Percentiles rank a stretch among this genome's conserved stretches.
phyloP scores from a whole-genome alignment of 371 early-diverging fungal genomes.

The Umbelopsis sp. region DNA sequence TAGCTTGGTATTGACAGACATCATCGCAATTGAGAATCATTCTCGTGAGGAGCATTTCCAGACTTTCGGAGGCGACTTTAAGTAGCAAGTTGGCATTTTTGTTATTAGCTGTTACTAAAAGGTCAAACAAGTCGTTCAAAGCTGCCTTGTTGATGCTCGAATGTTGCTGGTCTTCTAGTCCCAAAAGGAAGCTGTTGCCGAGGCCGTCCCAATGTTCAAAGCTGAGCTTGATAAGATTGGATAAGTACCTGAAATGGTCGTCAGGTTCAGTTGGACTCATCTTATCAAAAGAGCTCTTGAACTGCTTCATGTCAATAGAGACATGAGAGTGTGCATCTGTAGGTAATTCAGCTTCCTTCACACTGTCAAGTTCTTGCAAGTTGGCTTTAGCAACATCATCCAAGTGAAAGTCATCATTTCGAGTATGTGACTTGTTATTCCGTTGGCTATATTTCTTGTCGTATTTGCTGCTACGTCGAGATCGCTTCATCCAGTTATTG shows the following conservation, averaged over 20 bases:
- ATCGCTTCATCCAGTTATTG: conserved; percentile 1
- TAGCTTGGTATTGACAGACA: not conserved
- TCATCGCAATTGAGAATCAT: conserved; percentile 42
- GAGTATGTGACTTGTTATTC: not conserved
- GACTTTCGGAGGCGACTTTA: conserved; percentile 39
- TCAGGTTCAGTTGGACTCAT: conserved; percentile 1
- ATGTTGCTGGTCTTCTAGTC: not conserved
- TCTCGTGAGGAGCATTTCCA: conserved; percentile 44
- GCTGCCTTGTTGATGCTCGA: conserved; percentile 1
- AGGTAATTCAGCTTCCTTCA: not conserved
- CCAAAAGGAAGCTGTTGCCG: conserved; percentile 39
- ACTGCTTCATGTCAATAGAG: not conserved
- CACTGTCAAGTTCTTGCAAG: not conserved
- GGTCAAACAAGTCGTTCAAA: conserved; percentile 13
- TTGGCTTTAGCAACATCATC: not conserved
- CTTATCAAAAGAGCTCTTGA: not conserved
- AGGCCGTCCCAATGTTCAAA: conserved; percentile 56
- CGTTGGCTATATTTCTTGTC: conserved; percentile 1
- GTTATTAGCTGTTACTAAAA: conserved; percentile 20
- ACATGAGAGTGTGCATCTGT: not conserved
- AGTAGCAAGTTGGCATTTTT: conserved; percentile 20
- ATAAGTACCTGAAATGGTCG: not conserved
- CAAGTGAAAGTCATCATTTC: not conserved
- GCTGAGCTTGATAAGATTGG: conserved; percentile 9
- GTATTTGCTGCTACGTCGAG: conserved; percentile 3